Base-by-base conservation (phyloP, 148 eudicot species). In the Polygonum aviculare region DNA sequence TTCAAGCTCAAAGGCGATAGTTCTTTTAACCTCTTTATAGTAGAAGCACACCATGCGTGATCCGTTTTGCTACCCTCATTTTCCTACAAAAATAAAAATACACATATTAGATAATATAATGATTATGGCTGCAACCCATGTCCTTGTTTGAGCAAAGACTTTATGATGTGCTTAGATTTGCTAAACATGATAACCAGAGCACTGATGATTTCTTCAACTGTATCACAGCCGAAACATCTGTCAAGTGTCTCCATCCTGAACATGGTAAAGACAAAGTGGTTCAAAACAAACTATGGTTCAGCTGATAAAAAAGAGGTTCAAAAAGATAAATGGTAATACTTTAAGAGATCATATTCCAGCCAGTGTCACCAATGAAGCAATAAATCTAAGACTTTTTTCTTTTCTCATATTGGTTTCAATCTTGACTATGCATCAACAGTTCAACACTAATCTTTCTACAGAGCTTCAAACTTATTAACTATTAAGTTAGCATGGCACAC, bases 1-100 rank as follows among this genome's bases (percentile, higher is more conserved):
- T 94, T 94, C 87, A 94, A 88, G 87, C 98, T 87, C 85, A 91
- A 85, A 14, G 98, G 98, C 12, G 97, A 87, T 38, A 87, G 85
- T 80, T 88, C 85, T 65, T 81, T 83, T 15, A 94, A 83, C 77
- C 84, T 90, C 80, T 84, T 87, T 59, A 94, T 75, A 69, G 93
- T 85, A 50, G 92, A 80, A 54, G 76, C 83, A 72, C 92, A 94
- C 91, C 95, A 94, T 35, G 82, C 82, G 82, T 94, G 90, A 33
- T 88, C 88, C 11, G 88, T 83, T 79, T 82, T 87, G 45, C 87
- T 83, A 39, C 90, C 89, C 83, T 91, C 98, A 48, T 71, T 81
- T 86, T 91, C 93, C 98, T 94, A 77, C 74, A 70, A 41, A 75
- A 78, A 63, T 40, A 65, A 12, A 63, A 44, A 44, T 44, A 10